Conservation (phyloP, 139 green algal species). For the Tetradesmus lagerheimii region DNA sequence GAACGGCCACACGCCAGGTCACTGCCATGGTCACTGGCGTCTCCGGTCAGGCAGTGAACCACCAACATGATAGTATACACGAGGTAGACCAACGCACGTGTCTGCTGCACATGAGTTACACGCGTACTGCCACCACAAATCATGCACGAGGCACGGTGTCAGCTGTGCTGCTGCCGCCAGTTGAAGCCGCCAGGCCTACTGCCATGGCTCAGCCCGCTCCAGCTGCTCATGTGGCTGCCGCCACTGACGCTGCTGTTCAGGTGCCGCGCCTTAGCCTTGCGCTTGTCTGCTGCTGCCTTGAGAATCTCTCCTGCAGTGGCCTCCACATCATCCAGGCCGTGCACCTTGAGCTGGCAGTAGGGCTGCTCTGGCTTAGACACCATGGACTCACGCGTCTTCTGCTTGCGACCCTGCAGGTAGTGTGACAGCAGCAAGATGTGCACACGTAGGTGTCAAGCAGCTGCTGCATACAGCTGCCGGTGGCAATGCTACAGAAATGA, state of each 20-base stretch:
- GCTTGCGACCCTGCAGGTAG: constrained; percentile 29
- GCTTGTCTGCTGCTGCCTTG: constrained; percentile 41
- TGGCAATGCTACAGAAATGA: too few species aligned
- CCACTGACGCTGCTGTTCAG: not conserved
- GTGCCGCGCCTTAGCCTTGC: constrained; percentile 3
- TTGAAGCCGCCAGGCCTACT: constrained; percentile 9
- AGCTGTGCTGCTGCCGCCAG: constrained; percentile 13
- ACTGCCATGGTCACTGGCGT: too few species aligned
- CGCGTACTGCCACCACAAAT: too few species aligned
- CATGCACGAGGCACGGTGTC: not conserved
- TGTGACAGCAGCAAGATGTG: not conserved
- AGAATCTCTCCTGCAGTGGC: constrained; percentile 24
- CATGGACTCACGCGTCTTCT: constrained; percentile 26
- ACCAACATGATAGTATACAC: too few species aligned
- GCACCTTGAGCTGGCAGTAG: constrained; percentile 40
- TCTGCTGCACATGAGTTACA: too few species aligned
- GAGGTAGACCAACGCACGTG: too few species aligned
- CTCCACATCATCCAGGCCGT: constrained; percentile 18
- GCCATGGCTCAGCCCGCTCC: constrained; percentile 2
- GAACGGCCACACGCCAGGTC: too few species aligned
- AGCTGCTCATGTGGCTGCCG: constrained; percentile 25
- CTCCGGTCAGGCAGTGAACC: too few species aligned
- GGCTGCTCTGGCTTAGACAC: constrained; percentile 27
- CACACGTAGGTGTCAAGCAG: too few species aligned
- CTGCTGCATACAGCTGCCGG: too few species aligned